Percentiles rank a stretch among this genome's conserved stretches.
Conservation (phyloP, 495 filamentous ascomycete species). For the Tuber indicum region DNA sequence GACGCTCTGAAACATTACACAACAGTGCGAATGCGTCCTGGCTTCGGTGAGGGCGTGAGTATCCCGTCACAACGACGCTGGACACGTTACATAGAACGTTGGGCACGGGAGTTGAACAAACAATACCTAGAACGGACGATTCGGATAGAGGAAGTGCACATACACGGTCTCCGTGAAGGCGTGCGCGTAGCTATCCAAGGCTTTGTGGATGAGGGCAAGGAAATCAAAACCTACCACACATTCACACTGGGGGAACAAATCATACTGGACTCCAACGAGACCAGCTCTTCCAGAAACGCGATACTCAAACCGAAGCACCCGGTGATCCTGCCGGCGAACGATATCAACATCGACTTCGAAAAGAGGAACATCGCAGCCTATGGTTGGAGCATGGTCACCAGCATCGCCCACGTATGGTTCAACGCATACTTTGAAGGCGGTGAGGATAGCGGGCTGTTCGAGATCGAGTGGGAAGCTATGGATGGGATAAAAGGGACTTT, state of each 20-base stretch:
- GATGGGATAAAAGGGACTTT: constrained; percentile 58
- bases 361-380: constrained; percentile 68
- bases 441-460: constrained; percentile 51
- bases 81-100: constrained; percentile 83
- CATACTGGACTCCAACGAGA: constrained; percentile 57
- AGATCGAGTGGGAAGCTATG: constrained; percentile 57
- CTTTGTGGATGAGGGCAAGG: constrained; percentile 77
- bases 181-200: constrained; percentile 84
- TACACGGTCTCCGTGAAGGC: constrained; percentile 81
- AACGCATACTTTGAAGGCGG: constrained; percentile 87
- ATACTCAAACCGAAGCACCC: constrained; percentile 65
- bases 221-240: constrained; percentile 73
- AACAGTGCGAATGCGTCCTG: constrained; percentile 75
- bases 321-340: constrained; percentile 63
- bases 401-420: constrained; percentile 93
- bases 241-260: constrained; percentile 69
- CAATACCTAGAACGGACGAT: constrained; percentile 74
- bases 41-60: constrained; percentile 82
- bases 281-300: constrained; percentile 49
- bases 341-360: constrained; percentile 86
- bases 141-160: constrained; percentile 80
- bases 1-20: constrained; percentile 80
- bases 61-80: constrained; percentile 88
- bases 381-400: constrained; percentile 81
- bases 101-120: constrained; percentile 61